Evolutionary conservation across 2,329 filamentous ascomycete species (phyloP), one percentile per base, ranked within the genome.

Genomic region (Metarhizium sp.): DNA sequence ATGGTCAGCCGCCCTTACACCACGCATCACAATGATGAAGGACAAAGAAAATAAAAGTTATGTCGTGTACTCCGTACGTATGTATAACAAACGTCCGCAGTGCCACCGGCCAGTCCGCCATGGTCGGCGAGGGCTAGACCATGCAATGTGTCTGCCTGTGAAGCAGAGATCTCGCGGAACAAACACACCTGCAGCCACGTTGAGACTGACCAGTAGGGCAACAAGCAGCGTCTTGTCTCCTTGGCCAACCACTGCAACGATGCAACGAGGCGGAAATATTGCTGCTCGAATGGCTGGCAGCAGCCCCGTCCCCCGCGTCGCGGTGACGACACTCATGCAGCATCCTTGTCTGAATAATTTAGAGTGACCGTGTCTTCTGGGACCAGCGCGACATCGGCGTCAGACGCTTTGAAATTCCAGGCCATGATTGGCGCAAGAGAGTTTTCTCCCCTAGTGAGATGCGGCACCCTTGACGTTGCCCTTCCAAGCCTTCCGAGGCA

Each of bases 361-460:
- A 30, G n/a, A 29, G 38, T 43, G 38, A 36, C 8, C 29, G 48
- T 36, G 11, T 51, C 53, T n/a, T 16, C 10, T 40, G 60, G 57
- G 58, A 32, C 48, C 58, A 59, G 63, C 60, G 66, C 66, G 66
- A 69, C 63, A 70, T 69, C 66, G 67, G 66, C 61, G 56, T 50
- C 52, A 51, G 54, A 57, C 59, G 61, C 60, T 65, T 67, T 61
- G 64, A 68, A 68, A 65, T 62, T 40, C 34, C 46, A 53, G 47
- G 51, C 52, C 53, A 11, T 69, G 66, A 70, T 70, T 70, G 67
- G 68, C 59, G 58, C 50, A 13, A 34, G 32, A 7, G 25, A 16
- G 42, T 8, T 20, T 16, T 6, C n/a, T 45, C 36, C n/a, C 11
- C 16, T 14, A 34, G 45, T 20, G 50, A 56, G 54, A 53, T 50